Base-by-base conservation (phyloP, 345 rosid species). In the Aquilaria sinensis region DNA sequence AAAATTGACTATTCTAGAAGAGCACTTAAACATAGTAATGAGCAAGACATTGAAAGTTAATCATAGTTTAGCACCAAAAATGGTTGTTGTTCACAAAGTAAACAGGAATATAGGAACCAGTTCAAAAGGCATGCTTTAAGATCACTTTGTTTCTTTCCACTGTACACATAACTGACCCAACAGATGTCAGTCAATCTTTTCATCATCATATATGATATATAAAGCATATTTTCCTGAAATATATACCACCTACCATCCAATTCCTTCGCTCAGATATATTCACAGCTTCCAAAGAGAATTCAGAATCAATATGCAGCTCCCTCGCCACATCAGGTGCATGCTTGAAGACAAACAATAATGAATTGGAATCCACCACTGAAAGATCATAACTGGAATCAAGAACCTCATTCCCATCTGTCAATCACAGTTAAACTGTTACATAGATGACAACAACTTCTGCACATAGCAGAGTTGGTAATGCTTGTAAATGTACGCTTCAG, bases 311-410 rank as follows among this genome's bases (percentile, higher is more conserved):
- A 29, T 76, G 65, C 80, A 94, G 67, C 51, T 70, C 80, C 77
- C 77, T 74, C 23, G 93, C 89, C 62, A 78, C 80, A 68, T 86
- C 88, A 15, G 97, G 95, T 32, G 83, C 82, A 65, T 80, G 60
- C 68, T 90, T 85, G 57, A 86, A 90, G 60, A 94, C 63, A 81
- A 90, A 90, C 72, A 61, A 63, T 57, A 90, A 73, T 15, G 92
- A 75, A 60, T 90, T 94, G 75, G 99, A 83, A 80, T 94, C 99
- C 71, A 82, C 80, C 16, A 90, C 81, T 6, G 88, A 74, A 67
- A 94, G 71, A 70, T 84, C 95, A 31, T 86, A 90, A 70, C 80
- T 86, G 66, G 92, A 82, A 65, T 80, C 78, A 51, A 75, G 67
- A 58, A 94, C 63, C 62, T 71, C 74, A 71, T 77, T 78, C 72